These are phyloP conservation scores for Geotrichum cucujoidarum DNA, from an alignment of 1,139 yeast genomes.

Conservation along the genomic window DNA sequence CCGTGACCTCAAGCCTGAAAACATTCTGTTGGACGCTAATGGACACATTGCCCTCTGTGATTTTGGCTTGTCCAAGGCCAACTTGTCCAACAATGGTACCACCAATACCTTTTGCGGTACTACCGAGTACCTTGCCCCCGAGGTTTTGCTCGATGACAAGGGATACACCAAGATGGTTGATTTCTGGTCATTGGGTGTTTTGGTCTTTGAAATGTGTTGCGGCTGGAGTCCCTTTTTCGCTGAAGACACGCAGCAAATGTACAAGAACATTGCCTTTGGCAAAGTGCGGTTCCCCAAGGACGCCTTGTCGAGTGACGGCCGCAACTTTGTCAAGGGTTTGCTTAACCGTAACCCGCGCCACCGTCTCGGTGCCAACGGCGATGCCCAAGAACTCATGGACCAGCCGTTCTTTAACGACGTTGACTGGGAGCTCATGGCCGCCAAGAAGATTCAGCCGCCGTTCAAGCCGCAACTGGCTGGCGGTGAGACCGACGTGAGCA, in stretches of 20 bases:
- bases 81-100: constrained; percentile 78
- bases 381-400: constrained; percentile 84
- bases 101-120: constrained; percentile 99
- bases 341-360: constrained; percentile 93
- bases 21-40: constrained; percentile 89
- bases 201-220: constrained; percentile 94
- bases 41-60: constrained; percentile 97
- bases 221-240: constrained; percentile 99
- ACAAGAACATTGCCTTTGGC: constrained; percentile 96
- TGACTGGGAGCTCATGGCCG: constrained; percentile 75
- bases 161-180: constrained; percentile 95
- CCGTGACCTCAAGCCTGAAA: constrained; percentile 93
- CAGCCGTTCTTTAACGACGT: constrained; percentile 88
- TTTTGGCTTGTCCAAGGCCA: constrained; percentile 93
- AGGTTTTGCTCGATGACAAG: constrained; percentile 81
- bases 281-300: constrained; percentile 96
- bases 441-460: constrained; percentile 90
- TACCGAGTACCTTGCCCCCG: constrained; percentile 95
- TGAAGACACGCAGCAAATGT: constrained; percentile 96
- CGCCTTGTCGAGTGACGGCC: constrained; percentile 83
- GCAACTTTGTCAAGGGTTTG: constrained; percentile 90
- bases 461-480: constrained; percentile 80
- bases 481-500: constrained; percentile 84
- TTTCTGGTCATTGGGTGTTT: constrained; percentile 96
- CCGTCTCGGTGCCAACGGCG: constrained; percentile 84